Base-by-base conservation (phyloP, 805 yeast genomes). In the Jamesozyma lodderae region DNA sequence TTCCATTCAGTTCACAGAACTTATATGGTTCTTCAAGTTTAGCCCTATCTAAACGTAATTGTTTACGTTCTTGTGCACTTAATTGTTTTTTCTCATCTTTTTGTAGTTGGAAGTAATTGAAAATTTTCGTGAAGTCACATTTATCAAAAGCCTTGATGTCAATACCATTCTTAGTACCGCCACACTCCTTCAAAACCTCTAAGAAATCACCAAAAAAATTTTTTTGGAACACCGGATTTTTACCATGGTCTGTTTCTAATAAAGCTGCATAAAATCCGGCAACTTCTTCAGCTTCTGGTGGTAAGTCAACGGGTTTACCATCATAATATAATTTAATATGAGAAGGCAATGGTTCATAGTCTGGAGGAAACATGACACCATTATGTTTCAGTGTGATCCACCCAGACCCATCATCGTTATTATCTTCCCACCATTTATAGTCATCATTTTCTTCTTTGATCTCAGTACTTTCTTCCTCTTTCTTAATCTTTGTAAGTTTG, bases 311-410 rank as follows among this genome's bases (percentile, higher is more conserved):
- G 0, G 92, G 83, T 46, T 73, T 69, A 1, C 84, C 85, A 48
- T 81, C 81, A 52, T 90, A 88, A 41, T 74, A 70, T 37, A 90
- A 50, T 53, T 81, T 84, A 28, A 88, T 82, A 51, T 75, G 71
- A 4, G 73, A 64, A 0, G 97, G 97, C 31, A 90, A 63, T 3
- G 92, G 87, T 54, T 81, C 88, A 58, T 90, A 90, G 3, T 76
- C 81, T 0, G 97, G 96, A 2, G 98, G 96, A 52, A 90, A 90
- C 23, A 88, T 63, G 10, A 90, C 96, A 51, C 98, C 98, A 47
- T 73, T 78, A 57, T 90, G 98, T 45, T 75, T 85, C 37, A 90
- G 64, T 1, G 87, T 73, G 18, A 76, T 79, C 98, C 98, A 90
- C 38, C 79, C 69, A 30, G 79, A 74, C 23, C 81, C 90, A 52